phyloP scores from a whole-genome alignment of 805 yeast species.

The Candida saitoana region DNA sequence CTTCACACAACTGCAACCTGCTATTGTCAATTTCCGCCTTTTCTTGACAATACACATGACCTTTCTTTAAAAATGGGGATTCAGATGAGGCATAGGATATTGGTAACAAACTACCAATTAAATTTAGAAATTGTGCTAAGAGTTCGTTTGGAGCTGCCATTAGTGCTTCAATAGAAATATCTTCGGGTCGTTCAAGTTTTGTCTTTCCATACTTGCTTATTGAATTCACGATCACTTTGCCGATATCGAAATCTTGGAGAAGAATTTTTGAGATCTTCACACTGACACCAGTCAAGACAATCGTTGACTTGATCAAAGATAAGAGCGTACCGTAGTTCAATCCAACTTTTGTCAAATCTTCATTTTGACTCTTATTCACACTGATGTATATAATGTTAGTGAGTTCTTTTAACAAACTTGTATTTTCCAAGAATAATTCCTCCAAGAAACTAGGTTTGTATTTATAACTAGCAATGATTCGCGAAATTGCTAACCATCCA shows the following conservation, averaged over 20 bases:
- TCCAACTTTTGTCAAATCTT: constrained; percentile 17
- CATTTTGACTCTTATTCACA: constrained; percentile 22
- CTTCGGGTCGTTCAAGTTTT: constrained; percentile 5
- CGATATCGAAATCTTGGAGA: constrained; percentile 46
- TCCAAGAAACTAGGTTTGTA: constrained; percentile 42
- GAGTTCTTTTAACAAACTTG: constrained; percentile 19
- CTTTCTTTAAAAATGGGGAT: constrained; percentile 25
- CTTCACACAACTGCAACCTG: constrained; percentile 28
- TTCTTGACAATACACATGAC: constrained; percentile 19
- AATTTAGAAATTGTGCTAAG: constrained; percentile 48
- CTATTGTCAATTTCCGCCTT: constrained; percentile 23
- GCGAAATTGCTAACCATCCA: constrained; percentile 61
- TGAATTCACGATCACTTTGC: constrained; percentile 45
- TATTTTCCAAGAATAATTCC: constrained; percentile 28
- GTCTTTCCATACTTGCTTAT: constrained; percentile 47
- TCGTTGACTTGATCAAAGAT: constrained; percentile 41
- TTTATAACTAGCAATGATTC: constrained; percentile 50
- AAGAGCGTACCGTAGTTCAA: constrained; percentile 36
- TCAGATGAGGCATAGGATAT: constrained; percentile 25
- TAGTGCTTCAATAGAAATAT: constrained; percentile 59
- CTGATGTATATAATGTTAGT: constrained; percentile 21
- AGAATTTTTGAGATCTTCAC: constrained; percentile 42
- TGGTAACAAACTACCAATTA: constrained; percentile 61
- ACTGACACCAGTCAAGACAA: constrained; percentile 40
- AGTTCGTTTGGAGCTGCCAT: constrained; percentile 73